Evolutionary conservation across 2,329 filamentous ascomycete species (phyloP), one percentile per base, ranked within the genome.

Genomic region (Penicillium sp.): DNA sequence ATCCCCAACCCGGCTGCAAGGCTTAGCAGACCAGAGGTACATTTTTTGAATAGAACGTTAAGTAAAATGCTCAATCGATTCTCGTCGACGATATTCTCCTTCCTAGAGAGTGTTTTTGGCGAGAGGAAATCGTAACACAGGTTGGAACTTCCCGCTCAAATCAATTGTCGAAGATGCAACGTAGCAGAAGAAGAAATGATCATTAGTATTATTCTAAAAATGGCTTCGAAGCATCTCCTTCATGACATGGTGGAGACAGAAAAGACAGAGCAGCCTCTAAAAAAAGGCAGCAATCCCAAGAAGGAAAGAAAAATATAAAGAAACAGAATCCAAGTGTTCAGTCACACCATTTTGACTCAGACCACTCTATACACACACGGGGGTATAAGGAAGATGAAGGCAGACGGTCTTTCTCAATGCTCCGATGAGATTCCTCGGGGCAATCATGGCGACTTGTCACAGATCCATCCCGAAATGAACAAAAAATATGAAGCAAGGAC

Each of bases 141-240:
- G 2, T 18, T 18, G 18, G 18, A 3, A 18, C 18, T 18, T 18
- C 18, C 18, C 18, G 18, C 18, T 4, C 11, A n/a, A 35, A 43
- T 5, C 9, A 34, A 35, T 34, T 8, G 3, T 18, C 18, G 18
- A 18, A 3, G 18, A 18, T 18, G 18, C 18, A 9, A 48, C n/a
- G 7, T 13, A 26, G 9, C 18, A 45, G 13, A 24, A 38, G 7
- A 33, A 42, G 40, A 44, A 51, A 51, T 50, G 9, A 45, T n/a
- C 29, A 60, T 60, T 60, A 60, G 58, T 56, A 60, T 59, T 60
- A 57, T 49, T 57, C 51, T 59, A 59, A 52, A 44, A 47, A 54
- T 50, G 51, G 49, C 51, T 51, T 51, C 35, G 45, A 47, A 52
- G 47, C 49, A 41, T 43, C 29, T 48, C 29, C 29, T 7, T 11